phyloP scores from a whole-genome alignment of 1,284 basidiomycete genomes.

The Pseudozyma tsukubaensis region DNA sequence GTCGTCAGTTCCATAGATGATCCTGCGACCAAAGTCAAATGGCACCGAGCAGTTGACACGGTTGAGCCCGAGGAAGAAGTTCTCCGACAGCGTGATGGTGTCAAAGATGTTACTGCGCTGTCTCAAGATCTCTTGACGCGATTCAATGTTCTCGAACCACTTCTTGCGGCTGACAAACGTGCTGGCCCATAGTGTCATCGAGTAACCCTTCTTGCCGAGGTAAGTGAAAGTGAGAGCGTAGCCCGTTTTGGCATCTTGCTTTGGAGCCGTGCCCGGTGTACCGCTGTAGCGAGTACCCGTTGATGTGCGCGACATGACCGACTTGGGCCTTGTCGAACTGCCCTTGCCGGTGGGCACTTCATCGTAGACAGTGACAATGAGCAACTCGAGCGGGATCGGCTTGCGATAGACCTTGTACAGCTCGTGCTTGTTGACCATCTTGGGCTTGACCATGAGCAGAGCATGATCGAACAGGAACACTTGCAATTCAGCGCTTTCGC shows the following conservation, averaged over 20 bases:
- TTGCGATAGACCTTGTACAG: constrained; percentile 93
- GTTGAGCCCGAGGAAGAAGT: constrained; percentile 83
- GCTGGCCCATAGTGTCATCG: constrained; percentile 90
- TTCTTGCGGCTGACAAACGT: constrained; percentile 87
- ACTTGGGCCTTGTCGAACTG: constrained; percentile 69
- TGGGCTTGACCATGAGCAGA: constrained; percentile 92
- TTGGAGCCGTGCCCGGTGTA: constrained; percentile 67
- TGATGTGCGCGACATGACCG: constrained; percentile 71
- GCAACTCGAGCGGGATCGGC: constrained; percentile 95
- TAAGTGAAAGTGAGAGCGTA: constrained; percentile 93
- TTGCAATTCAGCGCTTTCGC: constrained; percentile 86
- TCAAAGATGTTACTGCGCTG: constrained; percentile 90
- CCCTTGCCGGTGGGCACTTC: constrained; percentile 71
- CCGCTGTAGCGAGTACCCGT: constrained; percentile 64
- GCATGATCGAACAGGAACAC: constrained; percentile 98
- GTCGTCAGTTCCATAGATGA: constrained; percentile 96
- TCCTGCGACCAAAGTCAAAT: constrained; percentile 84
- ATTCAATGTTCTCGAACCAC: constrained; percentile 92
- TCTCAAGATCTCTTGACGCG: constrained; percentile 86
- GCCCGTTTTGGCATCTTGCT: constrained; percentile 83
- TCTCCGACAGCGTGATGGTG: constrained; percentile 83
- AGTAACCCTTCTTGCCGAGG: constrained; percentile 91
- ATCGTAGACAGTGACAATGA: constrained; percentile 85
- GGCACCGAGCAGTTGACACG: constrained; percentile 91
- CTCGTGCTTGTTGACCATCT: constrained; percentile 85